These are phyloP conservation scores for Ettlia oleoabundans DNA, from an alignment of 139 green algal genomes.

Conservation along the genomic window DNA sequence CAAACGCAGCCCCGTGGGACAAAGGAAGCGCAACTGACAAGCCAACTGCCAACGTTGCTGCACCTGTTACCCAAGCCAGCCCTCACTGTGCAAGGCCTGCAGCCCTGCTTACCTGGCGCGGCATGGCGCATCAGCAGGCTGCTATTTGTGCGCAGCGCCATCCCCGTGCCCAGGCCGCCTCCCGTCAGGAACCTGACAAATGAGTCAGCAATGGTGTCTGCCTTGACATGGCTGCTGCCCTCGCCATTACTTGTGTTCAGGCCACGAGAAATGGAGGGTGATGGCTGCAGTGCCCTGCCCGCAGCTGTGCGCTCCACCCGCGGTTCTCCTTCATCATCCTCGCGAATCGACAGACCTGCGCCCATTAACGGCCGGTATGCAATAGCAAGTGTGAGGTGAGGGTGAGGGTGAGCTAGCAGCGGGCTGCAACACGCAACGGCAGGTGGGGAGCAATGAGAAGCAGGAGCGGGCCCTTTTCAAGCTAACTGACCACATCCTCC, in stretches of 20 bases:
- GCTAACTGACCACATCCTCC: no score
- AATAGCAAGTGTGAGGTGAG: no score
- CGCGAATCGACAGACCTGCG: constrained; percentile 17
- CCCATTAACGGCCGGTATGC: no score
- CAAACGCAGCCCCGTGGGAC: neutral
- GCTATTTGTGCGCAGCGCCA: constrained; percentile 1
- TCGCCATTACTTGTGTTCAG: neutral
- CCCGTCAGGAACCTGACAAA: constrained; percentile 23
- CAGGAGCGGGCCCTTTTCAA: no score
- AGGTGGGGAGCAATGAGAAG: no score
- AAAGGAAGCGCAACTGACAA: no score
- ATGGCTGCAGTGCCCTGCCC: constrained; percentile 18
- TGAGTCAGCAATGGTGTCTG: constrained; percentile 5
- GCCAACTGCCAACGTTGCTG: neutral
- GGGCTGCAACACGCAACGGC: no score
- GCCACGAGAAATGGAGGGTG: neutral
- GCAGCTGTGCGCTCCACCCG: neutral
- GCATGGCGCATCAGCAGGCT: neutral
- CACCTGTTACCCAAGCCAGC: no score
- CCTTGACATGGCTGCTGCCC: neutral
- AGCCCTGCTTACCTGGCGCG: neutral
- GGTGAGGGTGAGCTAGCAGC: no score
- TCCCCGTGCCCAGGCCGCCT: constrained; percentile 17
- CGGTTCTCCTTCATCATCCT: neutral
- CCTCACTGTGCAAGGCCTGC: no score